Percentiles rank a stretch among this genome's conserved stretches.
Evolutionary conservation across 1,284 basidiomycete species (phyloP).

Genomic region (Inonotus hispidus): DNA sequence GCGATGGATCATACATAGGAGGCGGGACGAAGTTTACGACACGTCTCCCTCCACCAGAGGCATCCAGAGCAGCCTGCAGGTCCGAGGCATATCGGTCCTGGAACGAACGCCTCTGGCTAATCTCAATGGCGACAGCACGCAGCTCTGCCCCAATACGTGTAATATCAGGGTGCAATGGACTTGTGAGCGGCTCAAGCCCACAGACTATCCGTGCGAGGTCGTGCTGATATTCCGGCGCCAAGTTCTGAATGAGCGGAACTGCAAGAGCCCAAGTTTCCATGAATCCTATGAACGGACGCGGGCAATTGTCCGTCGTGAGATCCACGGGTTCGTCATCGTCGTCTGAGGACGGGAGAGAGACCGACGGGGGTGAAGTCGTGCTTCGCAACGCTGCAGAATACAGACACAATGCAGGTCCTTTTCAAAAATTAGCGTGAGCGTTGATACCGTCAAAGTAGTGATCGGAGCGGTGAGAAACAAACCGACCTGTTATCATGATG

Average conservation of each 20-base stretch:
- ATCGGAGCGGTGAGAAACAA: not conserved
- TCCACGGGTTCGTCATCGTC: slow-evolving; percentile 36
- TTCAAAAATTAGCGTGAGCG: not conserved
- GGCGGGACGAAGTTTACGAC: slow-evolving; percentile 66
- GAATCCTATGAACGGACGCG: slow-evolving; percentile 56
- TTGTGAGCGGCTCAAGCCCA: slow-evolving; percentile 43
- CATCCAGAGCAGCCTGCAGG: slow-evolving; percentile 70
- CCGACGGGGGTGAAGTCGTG: slow-evolving; percentile 56
- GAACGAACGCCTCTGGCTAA: slow-evolving; percentile 75
- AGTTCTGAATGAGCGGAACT: slow-evolving; percentile 59
- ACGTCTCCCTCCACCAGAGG: slow-evolving; percentile 32
- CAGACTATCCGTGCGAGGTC: slow-evolving; percentile 79
- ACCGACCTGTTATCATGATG: slow-evolving; percentile 70
- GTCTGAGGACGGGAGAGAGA: slow-evolving; percentile 45
- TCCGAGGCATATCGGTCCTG: slow-evolving; percentile 70
- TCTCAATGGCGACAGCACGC: slow-evolving; percentile 72
- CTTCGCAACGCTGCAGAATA: slow-evolving; percentile 65
- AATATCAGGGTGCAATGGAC: slow-evolving; percentile 36
- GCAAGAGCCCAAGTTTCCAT: slow-evolving; percentile 64
- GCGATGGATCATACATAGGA: slow-evolving; percentile 52
- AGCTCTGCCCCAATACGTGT: slow-evolving; percentile 67
- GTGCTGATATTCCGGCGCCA: slow-evolving; percentile 61
- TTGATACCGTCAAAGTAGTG: not conserved
- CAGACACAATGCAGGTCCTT: slow-evolving; percentile 60
- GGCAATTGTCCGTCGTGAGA: slow-evolving; percentile 52